Conservation (phyloP, 306 rosid species). For the Spatholobus suberectus region DNA sequence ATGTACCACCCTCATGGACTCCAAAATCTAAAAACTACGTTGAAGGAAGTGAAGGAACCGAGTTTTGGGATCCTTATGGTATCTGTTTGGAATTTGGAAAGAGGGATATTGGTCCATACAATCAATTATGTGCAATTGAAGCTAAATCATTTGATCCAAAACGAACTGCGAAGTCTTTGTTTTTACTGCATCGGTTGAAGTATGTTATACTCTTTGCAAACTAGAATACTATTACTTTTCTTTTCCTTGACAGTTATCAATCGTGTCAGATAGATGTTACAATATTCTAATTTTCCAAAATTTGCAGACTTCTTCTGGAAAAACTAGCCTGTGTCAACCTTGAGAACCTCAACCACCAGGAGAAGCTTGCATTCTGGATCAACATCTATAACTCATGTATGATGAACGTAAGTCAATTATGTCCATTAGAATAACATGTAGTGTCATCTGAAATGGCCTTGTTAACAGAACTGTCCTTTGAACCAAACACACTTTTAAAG, state of each 20-base stretch:
- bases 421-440: neutral
- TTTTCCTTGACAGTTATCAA: neutral
- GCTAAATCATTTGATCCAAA: constrained; percentile 69
- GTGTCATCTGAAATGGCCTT: neutral
- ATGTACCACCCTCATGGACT: constrained; percentile 36
- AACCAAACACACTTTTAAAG: neutral
- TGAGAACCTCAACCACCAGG: constrained; percentile 70
- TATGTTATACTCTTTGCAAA: constrained; percentile 46
- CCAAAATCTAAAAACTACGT: constrained; percentile 39
- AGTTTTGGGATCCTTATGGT: constrained; percentile 71
- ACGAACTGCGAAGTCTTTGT: constrained; percentile 71
- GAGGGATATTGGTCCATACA: constrained; percentile 78
- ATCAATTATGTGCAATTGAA: constrained; percentile 56
- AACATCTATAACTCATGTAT: constrained; percentile 88
- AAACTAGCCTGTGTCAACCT: constrained; percentile 73
- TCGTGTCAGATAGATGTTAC: neutral
- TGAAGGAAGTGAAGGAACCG: constrained; percentile 42
- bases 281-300: constrained; percentile 22
- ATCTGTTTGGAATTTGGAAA: constrained; percentile 66
- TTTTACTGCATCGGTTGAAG: constrained; percentile 78
- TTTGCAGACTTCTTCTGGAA: constrained; percentile 67
- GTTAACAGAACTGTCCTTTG: neutral
- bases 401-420: constrained; percentile 64
- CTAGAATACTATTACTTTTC: neutral
- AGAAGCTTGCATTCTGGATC: constrained; percentile 93